These are phyloP conservation scores for Nigrospora sphaerica DNA, from an alignment of 2,329 filamentous ascomycete genomes.

Conservation along the genomic window DNA sequence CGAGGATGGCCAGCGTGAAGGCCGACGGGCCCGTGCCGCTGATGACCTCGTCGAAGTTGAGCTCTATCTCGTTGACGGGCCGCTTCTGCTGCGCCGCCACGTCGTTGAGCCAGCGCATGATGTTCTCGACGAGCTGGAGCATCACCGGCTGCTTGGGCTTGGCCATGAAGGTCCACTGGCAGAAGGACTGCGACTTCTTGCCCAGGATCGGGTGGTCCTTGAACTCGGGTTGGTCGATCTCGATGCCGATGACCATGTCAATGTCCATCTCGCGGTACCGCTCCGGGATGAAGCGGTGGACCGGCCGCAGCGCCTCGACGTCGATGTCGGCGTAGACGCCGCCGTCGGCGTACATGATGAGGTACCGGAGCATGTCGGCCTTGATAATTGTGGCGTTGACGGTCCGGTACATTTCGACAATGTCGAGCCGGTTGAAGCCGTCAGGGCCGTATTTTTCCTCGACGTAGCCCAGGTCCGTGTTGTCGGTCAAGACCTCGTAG, in stretches of 20 bases:
- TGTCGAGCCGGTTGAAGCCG: constrained; percentile 60
- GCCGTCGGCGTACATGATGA: constrained; percentile 61
- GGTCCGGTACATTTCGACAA: constrained; percentile 52
- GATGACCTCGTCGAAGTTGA: constrained; percentile 68
- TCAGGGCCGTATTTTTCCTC: constrained; percentile 59
- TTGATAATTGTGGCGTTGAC: constrained; percentile 60
- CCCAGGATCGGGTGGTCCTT: constrained; percentile 58
- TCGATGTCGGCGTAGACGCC: constrained; percentile 42
- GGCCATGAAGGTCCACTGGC: constrained; percentile 69
- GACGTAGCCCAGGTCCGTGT: constrained; percentile 60
- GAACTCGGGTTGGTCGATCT: constrained; percentile 64
- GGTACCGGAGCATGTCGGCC: constrained; percentile 58
- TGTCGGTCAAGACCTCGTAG: constrained; percentile 64
- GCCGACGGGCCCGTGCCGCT: constrained; percentile 66
- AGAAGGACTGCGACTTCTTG: constrained; percentile 62
- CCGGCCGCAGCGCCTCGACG: constrained; percentile 31
- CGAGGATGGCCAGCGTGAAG: constrained; percentile 58
- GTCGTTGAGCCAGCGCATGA: constrained; percentile 57
- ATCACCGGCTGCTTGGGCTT: constrained; percentile 62
- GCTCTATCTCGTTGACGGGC: constrained; percentile 50
- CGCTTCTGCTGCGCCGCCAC: constrained; percentile 53
- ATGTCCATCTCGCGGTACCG: constrained; percentile 57
- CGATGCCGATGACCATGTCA: constrained; percentile 63
- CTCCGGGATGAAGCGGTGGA: constrained; percentile 51
- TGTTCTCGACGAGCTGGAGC: constrained; percentile 60